Percentiles rank a stretch among this genome's conserved stretches.
These are phyloP conservation scores for Dendrobium huoshanense DNA, from an alignment of 106 monocot species.

Conservation along the genomic window DNA sequence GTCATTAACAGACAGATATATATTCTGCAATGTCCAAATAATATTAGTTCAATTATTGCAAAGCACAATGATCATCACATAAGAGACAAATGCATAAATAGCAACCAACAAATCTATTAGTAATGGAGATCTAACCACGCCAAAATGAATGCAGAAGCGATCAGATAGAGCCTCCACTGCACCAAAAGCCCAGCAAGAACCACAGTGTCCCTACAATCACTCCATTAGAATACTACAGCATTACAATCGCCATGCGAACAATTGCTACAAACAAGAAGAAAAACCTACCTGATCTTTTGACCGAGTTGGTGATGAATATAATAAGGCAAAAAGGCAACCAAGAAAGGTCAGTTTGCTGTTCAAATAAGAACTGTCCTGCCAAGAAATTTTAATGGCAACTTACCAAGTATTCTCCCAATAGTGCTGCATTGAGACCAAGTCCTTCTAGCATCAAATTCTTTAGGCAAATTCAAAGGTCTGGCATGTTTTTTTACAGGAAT, in stretches of 20 bases:
- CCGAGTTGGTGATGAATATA: conserved; percentile 1
- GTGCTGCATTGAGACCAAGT: conserved; percentile 72
- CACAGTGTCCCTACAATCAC: conserved; percentile 81
- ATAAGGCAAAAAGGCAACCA: background rate
- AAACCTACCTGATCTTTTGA: conserved; percentile 56
- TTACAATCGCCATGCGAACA: background rate
- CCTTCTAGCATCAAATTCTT: conserved; percentile 70
- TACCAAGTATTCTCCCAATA: conserved; percentile 76
- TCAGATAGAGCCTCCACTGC: conserved; percentile 84
- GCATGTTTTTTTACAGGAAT: conserved; percentile 39
- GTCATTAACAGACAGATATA: conserved; percentile 85
- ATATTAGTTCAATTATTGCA: background rate
- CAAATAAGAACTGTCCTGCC: background rate
- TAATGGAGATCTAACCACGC: conserved; percentile 40
- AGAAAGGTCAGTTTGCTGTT: conserved; percentile 3
- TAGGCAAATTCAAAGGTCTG: conserved; percentile 45
- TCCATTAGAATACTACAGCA: conserved; percentile 18
- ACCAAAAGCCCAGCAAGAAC: conserved; percentile 98
- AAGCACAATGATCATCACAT: background rate
- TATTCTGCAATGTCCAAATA: conserved; percentile 39
- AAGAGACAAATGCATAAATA: background rate
- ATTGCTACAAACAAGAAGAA: background rate
- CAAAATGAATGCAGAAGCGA: conserved; percentile 91
- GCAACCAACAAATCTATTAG: conserved; percentile 12
- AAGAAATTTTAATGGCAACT: background rate